phyloP scores from a whole-genome alignment of 805 yeast genomes.

The Candida succiphila region DNA sequence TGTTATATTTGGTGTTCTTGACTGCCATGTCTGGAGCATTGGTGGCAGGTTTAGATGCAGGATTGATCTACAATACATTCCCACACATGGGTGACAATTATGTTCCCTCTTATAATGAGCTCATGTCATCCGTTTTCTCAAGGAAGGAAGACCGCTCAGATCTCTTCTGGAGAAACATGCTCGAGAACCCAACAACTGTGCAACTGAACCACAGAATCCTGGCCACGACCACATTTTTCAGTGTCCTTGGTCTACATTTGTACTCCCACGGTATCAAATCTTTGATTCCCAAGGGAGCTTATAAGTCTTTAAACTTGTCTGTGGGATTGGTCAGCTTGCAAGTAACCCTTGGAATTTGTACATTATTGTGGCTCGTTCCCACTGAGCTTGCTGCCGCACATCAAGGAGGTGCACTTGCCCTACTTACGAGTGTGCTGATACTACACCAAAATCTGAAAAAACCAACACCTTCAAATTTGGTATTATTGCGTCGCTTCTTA shows the following conservation, averaged over 20 bases:
- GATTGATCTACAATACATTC: constrained; percentile 89
- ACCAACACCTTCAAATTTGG: constrained; percentile 31
- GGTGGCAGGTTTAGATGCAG: constrained; percentile 98
- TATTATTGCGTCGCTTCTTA: constrained; percentile 14
- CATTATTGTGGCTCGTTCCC: constrained; percentile 84
- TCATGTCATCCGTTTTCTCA: constrained; percentile 66
- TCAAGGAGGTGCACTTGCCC: constrained; percentile 92
- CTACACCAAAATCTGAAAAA: constrained; percentile 46
- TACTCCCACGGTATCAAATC: constrained; percentile 48
- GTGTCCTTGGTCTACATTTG: constrained; percentile 63
- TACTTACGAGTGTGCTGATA: constrained; percentile 70
- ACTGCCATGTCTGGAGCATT: constrained; percentile 98
- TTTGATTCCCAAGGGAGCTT: constrained; percentile 47
- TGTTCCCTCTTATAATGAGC: constrained; percentile 68
- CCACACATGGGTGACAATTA: constrained; percentile 91
- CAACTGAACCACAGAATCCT: constrained; percentile 83
- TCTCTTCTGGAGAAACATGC: constrained; percentile 80
- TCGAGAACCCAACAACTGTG: constrained; percentile 95
- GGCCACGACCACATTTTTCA: constrained; percentile 71
- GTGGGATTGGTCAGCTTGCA: constrained; percentile 83
- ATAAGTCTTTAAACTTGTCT: constrained; percentile 48
- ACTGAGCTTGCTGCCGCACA: constrained; percentile 89
- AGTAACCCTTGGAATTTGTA: constrained; percentile 77
- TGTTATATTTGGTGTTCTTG: constrained; percentile 62
- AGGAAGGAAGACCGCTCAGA: constrained; percentile 62